Evolutionary conservation across 2,329 filamentous ascomycete genomes (phyloP), one percentile per base, ranked within the genome.

Genomic region (Penicillium sp.): DNA sequence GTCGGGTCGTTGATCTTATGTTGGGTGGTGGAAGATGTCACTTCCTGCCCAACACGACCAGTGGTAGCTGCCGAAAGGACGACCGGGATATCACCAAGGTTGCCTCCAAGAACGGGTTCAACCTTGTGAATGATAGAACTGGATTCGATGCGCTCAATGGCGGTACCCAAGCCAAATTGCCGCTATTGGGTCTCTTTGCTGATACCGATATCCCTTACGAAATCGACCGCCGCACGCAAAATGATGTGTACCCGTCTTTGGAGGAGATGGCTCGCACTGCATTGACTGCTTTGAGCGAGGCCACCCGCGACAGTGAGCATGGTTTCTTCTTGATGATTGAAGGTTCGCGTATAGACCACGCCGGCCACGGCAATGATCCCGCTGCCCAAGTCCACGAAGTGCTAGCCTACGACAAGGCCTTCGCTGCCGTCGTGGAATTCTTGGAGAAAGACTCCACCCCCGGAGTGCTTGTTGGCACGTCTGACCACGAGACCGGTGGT

Each of bases 261-360:
- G 90, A 90, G 71, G 93, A 97, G 76, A 98, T 97, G 92, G 86
- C 93, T 9, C 82, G 84, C 65, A 91, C 90, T 16, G 93, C 95
- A 1, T 80, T 99, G 60, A 85, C 83, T 14, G 87, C 90, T 1
- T 84, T 99, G 24, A 89, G 89, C 60, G 86, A 87, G 57, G 95
- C 93, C 0, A 97, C 95, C 0, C 82, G 85, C 69, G 82, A 93
- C 69, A 91, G 85, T 60, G 91, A 98, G 43, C 87, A 96, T 75
- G 95, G 95, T 4, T 99, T 98, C 81, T 99, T 99, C 77, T 81
- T 99, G 66, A 96, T 99, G 93, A 96, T 99, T 59, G 95, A 99
- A 76, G 95, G 93, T 4, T 96, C 91, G 67, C 84, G 95, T 43
- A 98, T 99, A 67, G 95, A 99, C 69, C 95, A 99, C 72, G 93